Base-by-base conservation (phyloP, 1,139 yeast genomes). In the Lodderomyces parapsilosis region DNA sequence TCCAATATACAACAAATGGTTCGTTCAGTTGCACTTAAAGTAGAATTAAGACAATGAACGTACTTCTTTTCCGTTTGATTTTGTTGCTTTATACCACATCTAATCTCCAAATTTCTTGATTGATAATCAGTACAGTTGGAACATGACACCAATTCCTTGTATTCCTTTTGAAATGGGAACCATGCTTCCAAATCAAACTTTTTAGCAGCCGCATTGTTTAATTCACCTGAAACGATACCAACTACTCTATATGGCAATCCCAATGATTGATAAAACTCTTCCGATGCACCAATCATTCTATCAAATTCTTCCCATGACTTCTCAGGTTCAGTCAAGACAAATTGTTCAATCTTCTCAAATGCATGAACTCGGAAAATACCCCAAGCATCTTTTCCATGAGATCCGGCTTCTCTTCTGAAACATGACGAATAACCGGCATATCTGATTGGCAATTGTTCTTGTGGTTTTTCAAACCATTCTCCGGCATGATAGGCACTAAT, bases 311-410 rank as follows among this genome's bases (percentile, higher is more conserved):
- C 82, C 99, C 98, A 93, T 6, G 98, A 91, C 63, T 91, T 89
- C 65, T 91, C 99, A 47, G 99, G 99, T 74, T 93, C 99, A 46
- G 98, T 85, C 58, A 93, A 69, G 54, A 87, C 86, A 63, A 91
- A 93, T 71, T 94, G 99, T 74, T 93, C 99, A 59, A 93, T 89
- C 74, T 93, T 93, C 72, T 94, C 99, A 62, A 93, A 93, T 45
- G 96, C 96, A 65, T 93, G 99, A 47, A 93, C 99, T 71, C 99
- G 85, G 83, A 93, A 93, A 56, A 94, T 91, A 71, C 99, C 99
- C 99, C 99, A 94, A 38, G 99, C 99, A 63, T 93, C 99, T 70
- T 93, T 93, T 68, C 99, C 99, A 62, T 93, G 98, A 51, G 96
- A 85, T 55, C 99, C 99, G 48, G 99, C 99, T 75, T 93, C 99